Conservation (phyloP, 2,329 filamentous ascomycete species). For the Rutstroemia sydowiana region DNA sequence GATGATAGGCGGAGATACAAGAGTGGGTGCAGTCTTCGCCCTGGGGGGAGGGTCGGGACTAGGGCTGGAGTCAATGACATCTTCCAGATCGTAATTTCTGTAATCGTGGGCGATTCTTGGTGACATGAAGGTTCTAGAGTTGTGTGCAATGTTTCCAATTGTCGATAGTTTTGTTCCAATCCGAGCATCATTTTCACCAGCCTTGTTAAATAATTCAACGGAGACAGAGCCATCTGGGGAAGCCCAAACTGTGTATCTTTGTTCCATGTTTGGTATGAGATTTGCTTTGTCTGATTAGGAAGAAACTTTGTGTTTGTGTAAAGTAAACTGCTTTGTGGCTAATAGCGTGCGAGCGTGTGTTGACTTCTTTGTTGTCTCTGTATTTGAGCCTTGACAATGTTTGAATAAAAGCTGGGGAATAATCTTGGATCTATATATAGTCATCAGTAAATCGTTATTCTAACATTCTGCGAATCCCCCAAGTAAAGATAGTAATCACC, state of each 20-base stretch:
- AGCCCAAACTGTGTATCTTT: background rate
- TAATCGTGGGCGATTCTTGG: no score
- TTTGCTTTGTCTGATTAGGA: background rate
- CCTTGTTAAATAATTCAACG: background rate
- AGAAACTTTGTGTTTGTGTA: background rate
- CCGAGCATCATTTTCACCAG: background rate
- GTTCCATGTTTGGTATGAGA: background rate
- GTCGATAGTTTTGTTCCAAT: background rate
- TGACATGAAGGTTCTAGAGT: no score
- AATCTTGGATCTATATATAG: no score
- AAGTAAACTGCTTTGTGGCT: background rate
- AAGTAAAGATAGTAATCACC: no score
- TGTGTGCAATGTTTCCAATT: background rate
- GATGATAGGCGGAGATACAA: no score
- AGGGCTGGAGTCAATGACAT: background rate
- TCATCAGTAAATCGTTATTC: no score
- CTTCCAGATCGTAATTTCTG: background rate
- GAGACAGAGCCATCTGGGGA: background rate
- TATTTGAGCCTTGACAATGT: no score
- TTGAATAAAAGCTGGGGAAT: no score
- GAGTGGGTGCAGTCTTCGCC: background rate
- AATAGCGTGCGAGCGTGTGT: background rate
- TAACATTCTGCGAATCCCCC: no score
- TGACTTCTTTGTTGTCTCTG: background rate
- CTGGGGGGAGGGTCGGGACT: background rate